Evolutionary conservation across 305 asterid species (phyloP).

Genomic region (Fraxinus platypoda): DNA sequence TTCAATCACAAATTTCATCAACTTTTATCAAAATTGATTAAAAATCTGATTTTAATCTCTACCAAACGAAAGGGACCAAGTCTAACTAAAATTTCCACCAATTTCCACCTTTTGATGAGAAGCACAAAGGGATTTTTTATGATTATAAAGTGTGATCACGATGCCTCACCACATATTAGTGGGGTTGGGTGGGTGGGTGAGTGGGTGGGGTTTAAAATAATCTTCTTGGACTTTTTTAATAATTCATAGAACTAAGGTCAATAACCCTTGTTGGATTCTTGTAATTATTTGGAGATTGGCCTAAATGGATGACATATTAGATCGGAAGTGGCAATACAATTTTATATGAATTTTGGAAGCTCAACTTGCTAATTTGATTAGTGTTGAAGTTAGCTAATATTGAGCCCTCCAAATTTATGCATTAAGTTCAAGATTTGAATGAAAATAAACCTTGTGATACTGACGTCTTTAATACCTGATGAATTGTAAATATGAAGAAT

Average conservation of each 20-base stretch:
- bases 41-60: too few species aligned
- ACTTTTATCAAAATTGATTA: too few species aligned
- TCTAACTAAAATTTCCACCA: constrained; percentile 31
- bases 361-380: not conserved
- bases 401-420: not conserved
- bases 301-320: constrained; percentile 23
- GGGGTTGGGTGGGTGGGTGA: not conserved
- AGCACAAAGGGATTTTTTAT: not conserved
- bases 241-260: constrained; percentile 1
- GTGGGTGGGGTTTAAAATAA: not conserved
- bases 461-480: not conserved
- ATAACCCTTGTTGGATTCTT: constrained; percentile 4
- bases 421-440: not conserved
- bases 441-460: not conserved
- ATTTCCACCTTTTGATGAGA: constrained; percentile 14
- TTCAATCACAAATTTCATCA: too few species aligned
- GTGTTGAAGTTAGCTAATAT: not conserved
- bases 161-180: not conserved
- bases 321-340: constrained; percentile 12
- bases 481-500: not conserved
- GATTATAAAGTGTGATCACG: not conserved
- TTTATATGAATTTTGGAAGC: not conserved
- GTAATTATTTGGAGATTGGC: constrained; percentile 8
- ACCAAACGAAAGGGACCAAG: not conserved
- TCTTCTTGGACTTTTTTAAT: constrained; percentile 1